A percentile compares a stretch with the other conserved stretches of the same genome.
Evolutionary conservation across 2,329 filamentous ascomycete genomes (phyloP).

Genomic region (Colletotrichum sp.): DNA sequence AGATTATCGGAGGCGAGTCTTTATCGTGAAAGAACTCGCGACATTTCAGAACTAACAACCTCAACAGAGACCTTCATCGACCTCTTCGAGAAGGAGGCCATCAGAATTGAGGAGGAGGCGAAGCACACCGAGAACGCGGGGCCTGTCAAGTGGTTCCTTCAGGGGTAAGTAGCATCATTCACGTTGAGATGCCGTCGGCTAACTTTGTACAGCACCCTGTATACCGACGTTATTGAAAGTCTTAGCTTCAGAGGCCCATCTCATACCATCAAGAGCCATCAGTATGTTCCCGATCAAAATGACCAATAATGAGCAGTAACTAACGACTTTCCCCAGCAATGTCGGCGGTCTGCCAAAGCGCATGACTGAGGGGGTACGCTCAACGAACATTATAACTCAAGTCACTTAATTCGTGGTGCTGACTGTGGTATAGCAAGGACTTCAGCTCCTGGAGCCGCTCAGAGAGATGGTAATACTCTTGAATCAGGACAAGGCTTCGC

Average conservation of each 20-base stretch:
- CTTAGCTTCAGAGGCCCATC: conserved; percentile 43
- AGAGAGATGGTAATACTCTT: conserved; percentile 31
- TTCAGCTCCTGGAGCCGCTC: conserved; percentile 23
- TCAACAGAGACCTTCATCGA: conserved; percentile 34
- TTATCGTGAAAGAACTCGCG: too few relatives aligned
- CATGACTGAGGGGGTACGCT: neutral
- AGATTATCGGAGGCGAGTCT: neutral
- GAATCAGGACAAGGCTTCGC: neutral
- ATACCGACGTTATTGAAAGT: conserved; percentile 45
- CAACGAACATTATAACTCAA: neutral
- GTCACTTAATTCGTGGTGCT: conserved; percentile 6
- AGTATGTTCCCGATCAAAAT: neutral
- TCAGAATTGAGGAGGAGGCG: conserved; percentile 71
- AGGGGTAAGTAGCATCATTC: conserved; percentile 52
- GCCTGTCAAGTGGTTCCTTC: conserved; percentile 84
- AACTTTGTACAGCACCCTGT: neutral
- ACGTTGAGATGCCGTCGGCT: neutral
- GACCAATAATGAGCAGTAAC: neutral
- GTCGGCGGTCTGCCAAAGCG: neutral
- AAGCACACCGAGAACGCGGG: conserved; percentile 71
- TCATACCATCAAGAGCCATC: conserved; percentile 48
- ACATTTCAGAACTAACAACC: neutral
- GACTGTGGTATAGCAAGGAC: neutral
- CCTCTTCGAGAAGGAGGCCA: conserved; percentile 60
- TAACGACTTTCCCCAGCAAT: conserved; percentile 16